Evolutionary conservation across 176 grass and related monocot genomes (phyloP).

Genomic region (Oryza rufipogon): DNA sequence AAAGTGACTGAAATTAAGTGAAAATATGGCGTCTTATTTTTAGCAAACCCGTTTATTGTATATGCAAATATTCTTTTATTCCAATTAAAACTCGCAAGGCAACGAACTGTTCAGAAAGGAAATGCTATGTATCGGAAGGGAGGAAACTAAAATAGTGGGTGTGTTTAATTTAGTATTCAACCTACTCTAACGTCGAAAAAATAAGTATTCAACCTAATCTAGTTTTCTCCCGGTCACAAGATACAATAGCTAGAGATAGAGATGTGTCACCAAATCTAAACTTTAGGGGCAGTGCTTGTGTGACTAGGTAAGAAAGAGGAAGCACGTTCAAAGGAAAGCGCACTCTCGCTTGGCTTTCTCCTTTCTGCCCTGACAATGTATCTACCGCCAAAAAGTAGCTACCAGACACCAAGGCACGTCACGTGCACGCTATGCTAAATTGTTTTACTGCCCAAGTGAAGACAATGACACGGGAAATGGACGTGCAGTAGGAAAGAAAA

Average conservation of each 20-base stretch:
- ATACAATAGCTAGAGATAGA: not conserved
- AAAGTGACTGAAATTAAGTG: no score
- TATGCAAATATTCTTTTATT: no score
- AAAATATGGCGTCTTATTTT: no score
- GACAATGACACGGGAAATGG: not conserved
- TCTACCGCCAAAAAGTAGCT: conserved; percentile 38
- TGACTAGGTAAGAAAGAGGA: not conserved
- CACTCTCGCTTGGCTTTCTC: not conserved
- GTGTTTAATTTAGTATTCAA: no score
- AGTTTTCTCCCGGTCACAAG: not conserved
- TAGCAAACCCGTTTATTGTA: no score
- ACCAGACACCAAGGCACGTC: conserved; percentile 1
- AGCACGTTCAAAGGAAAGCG: not conserved
- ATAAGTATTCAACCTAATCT: not conserved
- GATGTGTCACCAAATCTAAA: not conserved
- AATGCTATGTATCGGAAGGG: no score
- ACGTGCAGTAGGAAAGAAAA: not conserved
- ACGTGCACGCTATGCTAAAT: not conserved
- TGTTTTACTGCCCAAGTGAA: not conserved
- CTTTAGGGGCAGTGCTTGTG: not conserved
- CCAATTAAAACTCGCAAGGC: not conserved
- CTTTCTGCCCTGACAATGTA: conserved; percentile 11
- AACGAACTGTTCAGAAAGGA: not conserved
- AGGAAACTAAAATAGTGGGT: no score
- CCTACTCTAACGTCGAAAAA: no score